These are phyloP conservation scores for Clavariopsis aquatica DNA, from an alignment of 495 filamentous ascomycete species.

Conservation along the genomic window DNA sequence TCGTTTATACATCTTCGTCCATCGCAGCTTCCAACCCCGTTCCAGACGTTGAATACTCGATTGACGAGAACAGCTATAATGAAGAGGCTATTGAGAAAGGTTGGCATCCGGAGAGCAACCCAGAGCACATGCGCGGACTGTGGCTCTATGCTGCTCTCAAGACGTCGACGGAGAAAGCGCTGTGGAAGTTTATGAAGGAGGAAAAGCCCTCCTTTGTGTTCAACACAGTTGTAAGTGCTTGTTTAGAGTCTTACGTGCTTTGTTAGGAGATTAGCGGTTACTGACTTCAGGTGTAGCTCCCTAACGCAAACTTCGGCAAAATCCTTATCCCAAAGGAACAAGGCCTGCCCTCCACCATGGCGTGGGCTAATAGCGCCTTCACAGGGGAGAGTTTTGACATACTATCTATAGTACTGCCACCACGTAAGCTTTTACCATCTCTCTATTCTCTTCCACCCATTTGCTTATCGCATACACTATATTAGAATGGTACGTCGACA, in stretches of 20 bases:
- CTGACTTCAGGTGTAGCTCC: conserved; percentile 48
- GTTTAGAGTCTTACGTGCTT: neutral
- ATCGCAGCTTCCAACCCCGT: conserved; percentile 16
- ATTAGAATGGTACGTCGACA: conserved; percentile 30
- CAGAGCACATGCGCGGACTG: conserved; percentile 15
- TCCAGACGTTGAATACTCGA: neutral
- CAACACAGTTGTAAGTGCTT: conserved; percentile 46
- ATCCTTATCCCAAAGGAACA: conserved; percentile 24
- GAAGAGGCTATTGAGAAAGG: conserved; percentile 17
- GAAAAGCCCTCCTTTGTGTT: conserved; percentile 53
- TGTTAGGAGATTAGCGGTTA: too few relatives aligned
- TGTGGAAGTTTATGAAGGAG: conserved; percentile 57
- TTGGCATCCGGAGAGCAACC: conserved; percentile 17
- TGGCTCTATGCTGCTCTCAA: conserved; percentile 59
- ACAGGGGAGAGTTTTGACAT: conserved; percentile 15
- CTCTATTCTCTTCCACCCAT: neutral
- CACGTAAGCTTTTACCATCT: conserved; percentile 14
- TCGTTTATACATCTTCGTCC: conserved; percentile 34
- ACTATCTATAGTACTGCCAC: neutral
- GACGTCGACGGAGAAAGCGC: conserved; percentile 53
- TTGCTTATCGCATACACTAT: too few relatives aligned
- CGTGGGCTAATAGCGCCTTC: conserved; percentile 15
- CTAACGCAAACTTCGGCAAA: conserved; percentile 44
- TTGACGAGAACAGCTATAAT: conserved; percentile 20
- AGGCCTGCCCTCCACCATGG: conserved; percentile 23